Conservation (phyloP, 2,329 filamentous ascomycete genomes). For the Fusarium ramigenum region DNA sequence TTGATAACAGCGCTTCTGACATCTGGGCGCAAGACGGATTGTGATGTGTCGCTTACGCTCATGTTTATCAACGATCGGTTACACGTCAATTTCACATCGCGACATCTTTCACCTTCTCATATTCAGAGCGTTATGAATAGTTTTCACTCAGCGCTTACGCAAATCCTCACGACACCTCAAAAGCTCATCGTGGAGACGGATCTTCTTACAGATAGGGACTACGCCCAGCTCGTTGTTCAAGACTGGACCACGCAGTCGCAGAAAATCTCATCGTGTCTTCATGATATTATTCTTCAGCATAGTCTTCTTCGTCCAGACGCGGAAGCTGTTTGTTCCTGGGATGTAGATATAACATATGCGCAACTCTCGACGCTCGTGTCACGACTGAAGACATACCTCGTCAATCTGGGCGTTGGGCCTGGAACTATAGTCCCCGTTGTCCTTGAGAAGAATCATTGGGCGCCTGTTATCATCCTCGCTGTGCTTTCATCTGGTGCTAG, state of each 20-base stretch:
- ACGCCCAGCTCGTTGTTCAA: conserved; percentile 63
- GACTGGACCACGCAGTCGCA: conserved; percentile 54
- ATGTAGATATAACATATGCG: conserved; percentile 55
- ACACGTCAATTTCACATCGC: conserved; percentile 56
- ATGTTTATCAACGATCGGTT: conserved; percentile 54
- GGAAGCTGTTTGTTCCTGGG: conserved; percentile 55
- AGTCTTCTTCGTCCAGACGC: conserved; percentile 51
- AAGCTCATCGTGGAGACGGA: conserved; percentile 57
- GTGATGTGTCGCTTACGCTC: conserved; percentile 57
- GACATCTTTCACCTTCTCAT: conserved; percentile 55
- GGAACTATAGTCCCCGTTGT: conserved; percentile 71
- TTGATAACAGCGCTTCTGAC: conserved; percentile 25
- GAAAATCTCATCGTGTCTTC: conserved; percentile 54
- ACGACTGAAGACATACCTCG: conserved; percentile 56
- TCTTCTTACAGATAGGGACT: conserved; percentile 65
- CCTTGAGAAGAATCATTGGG: conserved; percentile 74
- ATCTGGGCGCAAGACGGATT: conserved; percentile 52
- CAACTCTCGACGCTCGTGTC: conserved; percentile 52
- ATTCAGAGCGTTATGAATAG: conserved; percentile 59
- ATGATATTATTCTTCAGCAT: conserved; percentile 56
- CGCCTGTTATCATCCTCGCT: conserved; percentile 76
- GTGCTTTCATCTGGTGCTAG: conserved; percentile 67
- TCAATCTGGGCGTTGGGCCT: conserved; percentile 59
- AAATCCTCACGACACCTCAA: conserved; percentile 55
- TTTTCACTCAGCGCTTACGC: conserved; percentile 62